Evolutionary conservation across 2,329 filamentous ascomycete species (phyloP), one percentile per base, ranked within the genome.

Genomic region (Pseudopyrenochaeta lycopersici): DNA sequence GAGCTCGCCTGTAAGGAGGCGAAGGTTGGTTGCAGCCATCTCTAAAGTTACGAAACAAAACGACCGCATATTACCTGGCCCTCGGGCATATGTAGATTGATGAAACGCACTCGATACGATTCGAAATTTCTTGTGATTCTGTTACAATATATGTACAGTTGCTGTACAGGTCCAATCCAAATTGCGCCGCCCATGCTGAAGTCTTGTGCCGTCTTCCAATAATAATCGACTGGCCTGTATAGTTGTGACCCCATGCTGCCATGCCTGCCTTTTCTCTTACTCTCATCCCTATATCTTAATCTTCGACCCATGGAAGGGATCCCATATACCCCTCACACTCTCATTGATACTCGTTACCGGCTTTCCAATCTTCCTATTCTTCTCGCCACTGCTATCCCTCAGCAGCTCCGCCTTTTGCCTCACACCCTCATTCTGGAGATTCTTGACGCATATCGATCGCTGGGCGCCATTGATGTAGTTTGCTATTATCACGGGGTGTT

Each of bases 391-490:
- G 18, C 89, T 86, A 73, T 92, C 87, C 54, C 90, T 83, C 67
- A 95, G 74, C 56, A 92, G 76, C 73, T 90, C 84, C 0, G 84
- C 88, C 82, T 97, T 97, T 72, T 91, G 83, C 49, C 93, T 74
- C 32, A 99, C 89, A 75, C 96, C 89, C 55, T 89, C 85, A 27
- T 88, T 86, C 65, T 92, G 88, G 72, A 97, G 77, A 69, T 97
- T 98, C 66, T 90, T 86, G 52, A 98, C 92, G 76, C 93, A 97
- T 46, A 98, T 86, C 9, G 91, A 85, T 76, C 95, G 95, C 58
- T 90, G 84, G 23, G 87, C 84, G 58, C 94, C 93, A 76, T 97
- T 98, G 82, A 98, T 91, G 79, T 96, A 99, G 77, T 91, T 85
- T 52, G 92, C 95, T 67, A 89, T 87, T 68, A 99, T 87, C 58